Conservation (phyloP, 2,329 filamentous ascomycete species). For the Stachybotrys elegans region DNA sequence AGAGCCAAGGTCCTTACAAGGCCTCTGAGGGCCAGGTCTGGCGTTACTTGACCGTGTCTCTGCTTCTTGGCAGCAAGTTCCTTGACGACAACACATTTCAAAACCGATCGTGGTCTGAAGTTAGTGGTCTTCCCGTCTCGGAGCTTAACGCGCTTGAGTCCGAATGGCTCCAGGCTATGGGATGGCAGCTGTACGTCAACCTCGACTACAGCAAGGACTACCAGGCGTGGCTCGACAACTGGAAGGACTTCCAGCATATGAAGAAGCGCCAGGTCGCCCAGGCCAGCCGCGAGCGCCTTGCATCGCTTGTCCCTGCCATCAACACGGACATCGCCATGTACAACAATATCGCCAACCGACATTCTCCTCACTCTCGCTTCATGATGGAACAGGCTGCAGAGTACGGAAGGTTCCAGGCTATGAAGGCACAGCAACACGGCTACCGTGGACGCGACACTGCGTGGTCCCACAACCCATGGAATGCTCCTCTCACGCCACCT, state of each 20-base stretch:
- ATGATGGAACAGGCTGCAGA: slow-evolving; percentile 52
- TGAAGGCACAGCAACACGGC: slow-evolving; percentile 34
- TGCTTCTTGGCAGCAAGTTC: slow-evolving; percentile 91
- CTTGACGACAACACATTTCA: slow-evolving; percentile 96
- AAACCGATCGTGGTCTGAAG: slow-evolving; percentile 94
- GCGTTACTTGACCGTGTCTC: slow-evolving; percentile 77
- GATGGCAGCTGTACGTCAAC: slow-evolving; percentile 83
- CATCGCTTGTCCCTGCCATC: slow-evolving; percentile 42
- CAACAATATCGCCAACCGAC: slow-evolving; percentile 28
- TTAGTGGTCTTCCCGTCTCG: slow-evolving; percentile 79
- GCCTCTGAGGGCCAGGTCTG: slow-evolving; percentile 70
- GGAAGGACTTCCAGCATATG: slow-evolving; percentile 51
- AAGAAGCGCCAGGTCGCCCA: slow-evolving; percentile 49
- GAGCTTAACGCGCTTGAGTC: slow-evolving; percentile 84
- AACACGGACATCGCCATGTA: slow-evolving; percentile 37
- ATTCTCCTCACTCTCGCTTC: slow-evolving; percentile 38
- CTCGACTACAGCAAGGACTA: slow-evolving; percentile 70
- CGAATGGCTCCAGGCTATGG: slow-evolving; percentile 79
- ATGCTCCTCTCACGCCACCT: slow-evolving; percentile 50
- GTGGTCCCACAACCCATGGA: slow-evolving; percentile 41
- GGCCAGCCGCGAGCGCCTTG: slow-evolving; percentile 44
- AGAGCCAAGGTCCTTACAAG: slow-evolving; percentile 47
- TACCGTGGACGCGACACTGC: slow-evolving; percentile 41
- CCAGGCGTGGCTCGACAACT: slow-evolving; percentile 57
- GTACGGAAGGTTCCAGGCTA: slow-evolving; percentile 42